Evolutionary conservation across 2,329 filamentous ascomycete species (phyloP).

Genomic region (Verticillium isaacii): DNA sequence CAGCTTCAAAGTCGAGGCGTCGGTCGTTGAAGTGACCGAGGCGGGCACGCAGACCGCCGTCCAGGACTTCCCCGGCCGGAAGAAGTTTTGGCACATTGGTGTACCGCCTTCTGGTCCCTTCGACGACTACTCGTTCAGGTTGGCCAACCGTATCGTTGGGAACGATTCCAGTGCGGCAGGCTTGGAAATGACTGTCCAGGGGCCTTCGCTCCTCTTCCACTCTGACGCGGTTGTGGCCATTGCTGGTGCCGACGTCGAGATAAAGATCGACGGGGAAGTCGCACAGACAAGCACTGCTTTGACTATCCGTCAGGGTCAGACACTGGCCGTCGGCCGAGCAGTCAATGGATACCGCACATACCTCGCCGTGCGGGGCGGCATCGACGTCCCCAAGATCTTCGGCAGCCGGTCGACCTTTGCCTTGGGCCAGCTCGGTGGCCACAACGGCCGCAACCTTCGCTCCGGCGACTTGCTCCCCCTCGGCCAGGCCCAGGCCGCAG

Average conservation of each 20-base stretch:
- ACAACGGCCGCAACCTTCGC: slow-evolving; percentile 25
- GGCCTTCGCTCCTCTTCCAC: slow-evolving; percentile 29
- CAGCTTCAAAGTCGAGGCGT: slow-evolving; percentile 19
- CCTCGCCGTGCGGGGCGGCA: slow-evolving; percentile 26
- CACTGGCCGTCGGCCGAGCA: slow-evolving; percentile 17
- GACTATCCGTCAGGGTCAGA: slow-evolving; percentile 18
- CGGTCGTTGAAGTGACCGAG: slow-evolving; percentile 29
- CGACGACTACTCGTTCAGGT: slow-evolving; percentile 28
- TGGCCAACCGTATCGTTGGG: slow-evolving; percentile 29
- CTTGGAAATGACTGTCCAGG: slow-evolving; percentile 28
- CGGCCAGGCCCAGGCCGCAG: background rate
- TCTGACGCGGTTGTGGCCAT: slow-evolving; percentile 24
- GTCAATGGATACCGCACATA: slow-evolving; percentile 27
- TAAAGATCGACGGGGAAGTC: slow-evolving; percentile 18
- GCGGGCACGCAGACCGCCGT: slow-evolving; percentile 29
- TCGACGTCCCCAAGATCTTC: slow-evolving; percentile 26
- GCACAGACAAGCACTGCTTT: slow-evolving; percentile 17
- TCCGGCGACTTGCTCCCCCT: slow-evolving; percentile 21
- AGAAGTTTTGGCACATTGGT: slow-evolving; percentile 30
- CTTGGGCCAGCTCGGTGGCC: slow-evolving; percentile 26
- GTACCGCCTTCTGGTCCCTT: slow-evolving; percentile 36
- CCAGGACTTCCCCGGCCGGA: slow-evolving; percentile 35
- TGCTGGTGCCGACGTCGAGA: slow-evolving; percentile 20
- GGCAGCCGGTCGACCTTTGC: slow-evolving; percentile 26
- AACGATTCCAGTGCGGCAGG: slow-evolving; percentile 23